Evolutionary conservation across 2,329 filamentous ascomycete genomes (phyloP), one percentile per base, ranked within the genome.

Genomic region (Ophiostoma pallidulum): DNA sequence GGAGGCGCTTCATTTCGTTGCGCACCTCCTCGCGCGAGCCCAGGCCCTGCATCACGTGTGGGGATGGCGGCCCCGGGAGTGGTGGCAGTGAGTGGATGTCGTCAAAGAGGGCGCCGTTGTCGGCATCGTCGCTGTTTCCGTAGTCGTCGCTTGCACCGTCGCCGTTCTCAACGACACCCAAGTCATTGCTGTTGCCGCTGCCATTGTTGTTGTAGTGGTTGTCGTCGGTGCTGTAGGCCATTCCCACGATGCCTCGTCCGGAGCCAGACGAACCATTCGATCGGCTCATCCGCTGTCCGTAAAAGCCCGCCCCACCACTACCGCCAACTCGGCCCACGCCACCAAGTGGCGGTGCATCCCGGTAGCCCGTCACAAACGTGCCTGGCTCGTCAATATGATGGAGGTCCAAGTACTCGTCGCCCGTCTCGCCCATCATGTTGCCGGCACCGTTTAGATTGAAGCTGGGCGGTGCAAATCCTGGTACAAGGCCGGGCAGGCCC

Each of bases 1-100:
- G 57, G 16, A 72, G 64, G 8, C 63, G 59, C 13, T 66, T 63
- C 8, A 70, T 63, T 4, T 70, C 64, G 6, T 63, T 61, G 12
- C 67, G 59, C 4, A 72, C 63, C 0, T 55, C 50, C 4, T 58
- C 56, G 12, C 60, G 55, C 19, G 56, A 58, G 9, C 58, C 59
- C 37, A 59, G 47, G 4, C 63, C 63, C 52, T 61, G 59, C 66
- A 80, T 72, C 35, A 77, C 73, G 44, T 68, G 66, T 3, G 67
- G 60, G 2, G 71, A 69, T 2, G 75, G 76, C 33, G 54, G 51
- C 2, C 45, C 51, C 0, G 53, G 53, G 7, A 54, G 49, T 4
- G 49, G 38, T 14, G 54, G 54, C 31, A 54, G 53, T 16, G 44
- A 39, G 5, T 47, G 10, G 8, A 26, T 10, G 16, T 47, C 46